Base-by-base conservation (phyloP, 257 asterid species). In the Coffea canephora region DNA sequence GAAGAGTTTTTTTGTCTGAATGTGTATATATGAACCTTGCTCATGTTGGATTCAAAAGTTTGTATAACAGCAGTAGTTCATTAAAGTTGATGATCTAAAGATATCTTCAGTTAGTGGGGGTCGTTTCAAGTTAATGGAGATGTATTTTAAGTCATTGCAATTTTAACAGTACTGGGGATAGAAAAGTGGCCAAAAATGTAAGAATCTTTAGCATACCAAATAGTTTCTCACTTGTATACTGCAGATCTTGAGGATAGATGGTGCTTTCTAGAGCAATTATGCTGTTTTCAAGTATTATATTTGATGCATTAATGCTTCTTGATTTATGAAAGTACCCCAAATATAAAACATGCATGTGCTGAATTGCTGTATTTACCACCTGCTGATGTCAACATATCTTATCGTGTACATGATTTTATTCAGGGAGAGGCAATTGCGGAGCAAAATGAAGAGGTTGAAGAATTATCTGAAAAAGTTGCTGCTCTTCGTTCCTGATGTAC, bases 351-450 rank as follows among this genome's bases (percentile, higher is more conserved):
- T 6, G 11, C 15, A 11, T 25, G 4, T 11, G 19, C 13, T 65
- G 34, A 64, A 13, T 25, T 50, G 50, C 39, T 16, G 21, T 71
- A 10, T 61, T 71, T 23, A 3, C 12, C 21, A 9, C 23, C 12
- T 41, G 34, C 15, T 50, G 14, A 14, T 19, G 36, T 73, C 13
- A 14, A 23, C 19, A 62, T 25, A 4, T 66, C 36, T 61, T 5
- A 31, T n/a, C 8, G 0, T 14, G 23, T 25, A 54, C 34, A 5
- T 16, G 27, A 31, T n/a, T 31, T 66, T 75, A 43, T 41, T 59
- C 50, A 86, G 88, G 85, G 80, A 50, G 90, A 80, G 45, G 36
- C 88, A 12, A 88, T 86, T 62, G 78, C 70, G 16, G 91, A 86
- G 82, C 82, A 81, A 71, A 76, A 41, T 13, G 87, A 86, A 74